phyloP scores from a whole-genome alignment of 176 grass and related monocot species.

The Olyra latifolia region DNA sequence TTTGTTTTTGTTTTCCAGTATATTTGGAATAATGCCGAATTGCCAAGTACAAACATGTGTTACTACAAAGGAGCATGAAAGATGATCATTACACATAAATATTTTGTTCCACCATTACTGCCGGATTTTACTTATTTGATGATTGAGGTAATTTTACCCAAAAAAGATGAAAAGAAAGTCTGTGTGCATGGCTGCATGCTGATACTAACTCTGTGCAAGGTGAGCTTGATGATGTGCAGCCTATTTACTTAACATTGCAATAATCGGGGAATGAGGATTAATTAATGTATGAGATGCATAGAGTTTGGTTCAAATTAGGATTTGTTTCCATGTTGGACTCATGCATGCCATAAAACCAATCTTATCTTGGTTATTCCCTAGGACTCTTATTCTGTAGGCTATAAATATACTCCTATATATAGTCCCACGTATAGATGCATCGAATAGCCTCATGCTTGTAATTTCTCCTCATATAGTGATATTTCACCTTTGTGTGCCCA shows the following conservation, averaged over 20 bases:
- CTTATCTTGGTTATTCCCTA: too few species aligned
- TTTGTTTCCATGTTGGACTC: too few species aligned
- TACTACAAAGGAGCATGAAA: constrained; percentile 15
- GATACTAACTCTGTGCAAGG: background rate
- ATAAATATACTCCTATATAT: too few species aligned
- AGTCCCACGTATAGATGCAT: too few species aligned
- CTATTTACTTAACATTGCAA: background rate
- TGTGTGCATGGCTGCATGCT: background rate
- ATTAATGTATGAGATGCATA: background rate
- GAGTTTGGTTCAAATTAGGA: too few species aligned
- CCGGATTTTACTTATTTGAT: background rate
- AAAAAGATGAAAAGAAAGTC: background rate
- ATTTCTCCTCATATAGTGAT: too few species aligned
- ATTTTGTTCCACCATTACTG: background rate
- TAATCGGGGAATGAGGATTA: background rate
- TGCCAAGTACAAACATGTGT: background rate
- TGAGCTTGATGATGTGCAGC: background rate
- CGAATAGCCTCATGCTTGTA: too few species aligned
- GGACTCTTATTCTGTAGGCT: too few species aligned
- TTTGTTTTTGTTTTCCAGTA: constrained; percentile 30
- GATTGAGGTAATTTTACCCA: background rate
- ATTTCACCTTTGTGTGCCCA: too few species aligned
- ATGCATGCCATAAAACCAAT: too few species aligned
- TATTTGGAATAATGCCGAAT: constrained; percentile 16
- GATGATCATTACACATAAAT: background rate